Conservation (phyloP, 345 rosid genomes). For the Populus alba region DNA sequence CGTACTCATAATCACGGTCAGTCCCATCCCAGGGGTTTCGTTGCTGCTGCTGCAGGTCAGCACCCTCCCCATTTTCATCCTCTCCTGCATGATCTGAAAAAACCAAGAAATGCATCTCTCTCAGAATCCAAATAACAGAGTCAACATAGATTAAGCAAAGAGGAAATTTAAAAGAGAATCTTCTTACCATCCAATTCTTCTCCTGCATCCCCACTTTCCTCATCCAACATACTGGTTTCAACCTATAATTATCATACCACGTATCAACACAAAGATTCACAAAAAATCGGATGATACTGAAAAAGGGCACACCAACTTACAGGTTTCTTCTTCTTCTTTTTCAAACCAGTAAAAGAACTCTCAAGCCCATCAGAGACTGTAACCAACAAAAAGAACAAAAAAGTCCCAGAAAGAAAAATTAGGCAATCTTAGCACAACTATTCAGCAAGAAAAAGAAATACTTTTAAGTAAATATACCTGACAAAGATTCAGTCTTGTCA, state of each 20-base stretch:
- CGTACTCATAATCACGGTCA: slow-evolving; percentile 83
- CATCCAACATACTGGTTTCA: slow-evolving; percentile 58
- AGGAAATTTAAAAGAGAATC: not conserved
- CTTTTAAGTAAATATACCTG: slow-evolving; percentile 39
- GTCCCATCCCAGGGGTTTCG: slow-evolving; percentile 90
- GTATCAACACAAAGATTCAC: not conserved
- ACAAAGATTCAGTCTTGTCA: slow-evolving; percentile 66
- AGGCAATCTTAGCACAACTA: not conserved
- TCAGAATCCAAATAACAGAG: not conserved
- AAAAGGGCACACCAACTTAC: slow-evolving; percentile 41
- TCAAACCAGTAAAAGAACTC: slow-evolving; percentile 69
- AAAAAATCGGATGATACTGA: not conserved
- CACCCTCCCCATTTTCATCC: slow-evolving; percentile 58
- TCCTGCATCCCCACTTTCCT: slow-evolving; percentile 56
- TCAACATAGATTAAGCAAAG: not conserved
- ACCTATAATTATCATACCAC: slow-evolving; percentile 43
- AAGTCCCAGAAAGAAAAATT: not conserved
- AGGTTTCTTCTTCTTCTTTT: slow-evolving; percentile 94
- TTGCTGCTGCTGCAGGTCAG: slow-evolving; percentile 34
- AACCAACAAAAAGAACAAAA: not conserved
- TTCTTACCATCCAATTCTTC: slow-evolving; percentile 69
- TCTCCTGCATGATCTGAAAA: slow-evolving; percentile 49
- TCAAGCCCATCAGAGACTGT: slow-evolving; percentile 81
- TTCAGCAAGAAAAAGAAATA: not conserved
- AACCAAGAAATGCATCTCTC: not conserved